Conservation (phyloP, 75 land plant genomes). For the Sequoia sempervirens region DNA sequence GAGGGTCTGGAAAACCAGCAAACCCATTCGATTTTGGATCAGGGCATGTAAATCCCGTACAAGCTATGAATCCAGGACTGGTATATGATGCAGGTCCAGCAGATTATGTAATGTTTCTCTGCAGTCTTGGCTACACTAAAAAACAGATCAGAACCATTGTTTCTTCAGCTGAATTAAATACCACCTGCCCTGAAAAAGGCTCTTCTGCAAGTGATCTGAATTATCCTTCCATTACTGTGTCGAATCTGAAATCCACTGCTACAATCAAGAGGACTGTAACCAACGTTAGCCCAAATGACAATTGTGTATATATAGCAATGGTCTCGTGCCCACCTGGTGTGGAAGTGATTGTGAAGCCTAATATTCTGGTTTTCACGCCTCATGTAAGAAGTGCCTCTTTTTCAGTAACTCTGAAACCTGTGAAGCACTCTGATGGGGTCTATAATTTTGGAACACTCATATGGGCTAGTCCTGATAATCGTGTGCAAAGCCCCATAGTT, state of each 20-base stretch:
- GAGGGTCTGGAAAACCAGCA: conserved; percentile 25
- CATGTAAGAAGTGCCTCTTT: conserved; percentile 28
- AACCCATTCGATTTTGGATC: conserved; percentile 51
- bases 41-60: conserved; percentile 46
- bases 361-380: conserved; percentile 26
- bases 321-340: conserved; percentile 53
- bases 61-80: conserved; percentile 61
- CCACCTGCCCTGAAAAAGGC: conserved; percentile 10
- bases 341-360: conserved; percentile 53
- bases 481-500: conserved; percentile 60
- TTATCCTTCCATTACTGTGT: conserved; percentile 62
- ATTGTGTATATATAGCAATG: conserved; percentile 29
- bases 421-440: conserved; percentile 33
- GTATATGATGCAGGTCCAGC: conserved; percentile 37
- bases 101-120: conserved; percentile 52
- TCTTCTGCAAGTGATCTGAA: conserved; percentile 33
- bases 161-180: conserved; percentile 9
- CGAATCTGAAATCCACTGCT: conserved; percentile 26
- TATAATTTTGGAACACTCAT: conserved; percentile 60
- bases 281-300: conserved; percentile 39
- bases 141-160: conserved; percentile 20
- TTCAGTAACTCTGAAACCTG: conserved; percentile 34
- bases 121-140: conserved; percentile 43
- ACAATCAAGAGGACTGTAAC: conserved; percentile 50
- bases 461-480: conserved; percentile 59